A percentile compares a stretch with the other conserved stretches of the same genome.
These are phyloP conservation scores for Meira miltonrushii DNA, from an alignment of 1,284 basidiomycete genomes.

Conservation along the genomic window DNA sequence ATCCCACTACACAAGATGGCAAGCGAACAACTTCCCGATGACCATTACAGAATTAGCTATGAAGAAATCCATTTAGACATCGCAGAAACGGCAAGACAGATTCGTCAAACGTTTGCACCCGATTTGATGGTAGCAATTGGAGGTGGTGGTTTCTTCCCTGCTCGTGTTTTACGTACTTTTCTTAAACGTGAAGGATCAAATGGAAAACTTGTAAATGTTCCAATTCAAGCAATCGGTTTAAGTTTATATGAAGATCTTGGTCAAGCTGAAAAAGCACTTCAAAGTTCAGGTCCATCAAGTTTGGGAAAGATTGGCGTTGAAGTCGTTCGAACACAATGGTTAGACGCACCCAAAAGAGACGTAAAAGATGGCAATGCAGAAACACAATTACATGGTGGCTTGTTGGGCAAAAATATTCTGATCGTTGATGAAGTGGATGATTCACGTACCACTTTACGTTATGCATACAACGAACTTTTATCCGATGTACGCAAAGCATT, in stretches of 20 bases:
- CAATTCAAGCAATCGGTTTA: conserved; percentile 51
- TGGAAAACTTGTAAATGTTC: conserved; percentile 49
- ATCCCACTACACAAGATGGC: neutral
- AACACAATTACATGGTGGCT: conserved; percentile 26
- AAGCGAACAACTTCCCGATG: conserved; percentile 31
- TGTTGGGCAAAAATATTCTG: conserved; percentile 51
- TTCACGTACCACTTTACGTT: conserved; percentile 48
- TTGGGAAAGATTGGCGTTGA: conserved; percentile 46
- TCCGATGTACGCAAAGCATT: conserved; percentile 46
- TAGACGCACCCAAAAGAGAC: conserved; percentile 28
- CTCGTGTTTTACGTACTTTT: conserved; percentile 50
- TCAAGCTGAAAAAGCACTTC: conserved; percentile 10
- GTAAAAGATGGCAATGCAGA: neutral
- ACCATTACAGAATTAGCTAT: conserved; percentile 50
- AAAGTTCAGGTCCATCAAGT: conserved; percentile 15
- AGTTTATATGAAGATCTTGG: conserved; percentile 51
- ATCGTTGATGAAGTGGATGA: conserved; percentile 53
- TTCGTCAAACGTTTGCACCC: conserved; percentile 14
- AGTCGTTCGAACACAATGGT: conserved; percentile 52
- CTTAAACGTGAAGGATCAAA: conserved; percentile 40
- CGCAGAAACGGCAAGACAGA: conserved; percentile 33
- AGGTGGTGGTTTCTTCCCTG: conserved; percentile 51
- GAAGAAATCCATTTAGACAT: conserved; percentile 51
- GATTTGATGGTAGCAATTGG: conserved; percentile 39
- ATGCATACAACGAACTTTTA: conserved; percentile 50